These are phyloP conservation scores for Evernia prunastri DNA, from an alignment of 495 filamentous ascomycete genomes.

Conservation along the genomic window DNA sequence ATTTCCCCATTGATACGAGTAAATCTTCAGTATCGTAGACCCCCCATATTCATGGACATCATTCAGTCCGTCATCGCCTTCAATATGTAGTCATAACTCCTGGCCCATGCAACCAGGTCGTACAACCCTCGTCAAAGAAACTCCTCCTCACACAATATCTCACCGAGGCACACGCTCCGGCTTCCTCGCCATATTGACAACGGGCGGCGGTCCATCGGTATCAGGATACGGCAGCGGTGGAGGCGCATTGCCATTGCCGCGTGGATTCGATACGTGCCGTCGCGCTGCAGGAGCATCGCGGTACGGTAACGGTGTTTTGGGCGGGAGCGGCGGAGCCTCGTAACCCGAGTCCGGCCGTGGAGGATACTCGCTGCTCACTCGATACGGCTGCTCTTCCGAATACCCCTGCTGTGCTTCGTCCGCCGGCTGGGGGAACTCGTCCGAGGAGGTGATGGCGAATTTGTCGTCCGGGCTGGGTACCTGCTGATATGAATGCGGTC, in stretches of 20 bases:
- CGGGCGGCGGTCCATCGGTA: conserved; percentile 73
- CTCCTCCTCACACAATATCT: background rate
- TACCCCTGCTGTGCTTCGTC: conserved; percentile 29
- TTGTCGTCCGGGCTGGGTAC: conserved; percentile 46
- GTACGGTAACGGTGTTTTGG: conserved; percentile 72
- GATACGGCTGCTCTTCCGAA: conserved; percentile 38
- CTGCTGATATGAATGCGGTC: conserved; percentile 27
- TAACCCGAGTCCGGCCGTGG: conserved; percentile 36
- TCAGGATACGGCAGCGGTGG: conserved; percentile 66
- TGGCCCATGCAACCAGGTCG: conserved; percentile 3
- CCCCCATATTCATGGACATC: background rate
- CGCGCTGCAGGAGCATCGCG: conserved; percentile 32
- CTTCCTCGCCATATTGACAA: conserved; percentile 78
- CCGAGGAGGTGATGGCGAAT: conserved; percentile 51
- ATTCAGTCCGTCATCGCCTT: background rate
- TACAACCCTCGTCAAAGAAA: background rate
- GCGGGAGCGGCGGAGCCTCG: conserved; percentile 66
- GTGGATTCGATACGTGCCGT: conserved; percentile 34
- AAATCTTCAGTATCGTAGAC: background rate
- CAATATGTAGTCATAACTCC: conserved; percentile 3
- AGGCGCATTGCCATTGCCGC: conserved; percentile 28
- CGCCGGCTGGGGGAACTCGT: conserved; percentile 48
- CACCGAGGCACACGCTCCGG: conserved; percentile 55
- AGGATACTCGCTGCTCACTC: conserved; percentile 34
- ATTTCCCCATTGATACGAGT: background rate